Percentiles rank a stretch among this genome's conserved stretches.
phyloP scores from a whole-genome alignment of 306 rosid species.

The Dryas alaskensis region DNA sequence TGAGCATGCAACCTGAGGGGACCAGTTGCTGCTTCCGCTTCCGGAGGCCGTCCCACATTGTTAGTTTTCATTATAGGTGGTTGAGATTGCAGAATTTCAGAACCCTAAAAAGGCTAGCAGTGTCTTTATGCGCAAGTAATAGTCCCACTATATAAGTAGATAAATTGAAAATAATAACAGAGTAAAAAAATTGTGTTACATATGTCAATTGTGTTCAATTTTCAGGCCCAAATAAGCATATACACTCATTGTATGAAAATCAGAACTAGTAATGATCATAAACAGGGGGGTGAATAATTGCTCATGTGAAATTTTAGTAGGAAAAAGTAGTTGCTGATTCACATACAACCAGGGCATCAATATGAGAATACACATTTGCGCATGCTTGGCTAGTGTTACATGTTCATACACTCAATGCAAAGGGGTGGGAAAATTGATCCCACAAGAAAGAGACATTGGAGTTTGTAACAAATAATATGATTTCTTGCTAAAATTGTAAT shows the following conservation, averaged over 20 bases:
- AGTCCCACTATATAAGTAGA: no score
- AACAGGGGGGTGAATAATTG: background rate
- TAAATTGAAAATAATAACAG: no score
- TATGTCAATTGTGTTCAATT: no score
- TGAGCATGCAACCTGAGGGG: background rate
- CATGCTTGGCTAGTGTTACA: background rate
- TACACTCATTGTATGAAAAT: constrained; percentile 25
- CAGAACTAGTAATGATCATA: background rate
- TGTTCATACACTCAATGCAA: background rate
- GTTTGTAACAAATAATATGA: background rate
- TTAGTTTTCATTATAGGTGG: background rate
- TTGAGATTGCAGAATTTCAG: no score
- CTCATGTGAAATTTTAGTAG: background rate
- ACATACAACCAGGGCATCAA: background rate
- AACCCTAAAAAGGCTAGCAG: no score
- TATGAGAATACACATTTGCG: no score
- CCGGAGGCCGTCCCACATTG: background rate
- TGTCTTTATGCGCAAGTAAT: no score
- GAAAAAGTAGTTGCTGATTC: background rate
- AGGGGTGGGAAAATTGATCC: background rate
- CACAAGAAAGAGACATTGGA: background rate
- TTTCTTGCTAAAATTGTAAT: background rate
- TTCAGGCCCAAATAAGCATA: no score
- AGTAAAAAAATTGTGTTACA: no score
- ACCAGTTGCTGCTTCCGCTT: background rate